A percentile compares a stretch with the other conserved stretches of the same genome.
Evolutionary conservation across 1,139 yeast species (phyloP).

Genomic region (Debaryomyces sp.): DNA sequence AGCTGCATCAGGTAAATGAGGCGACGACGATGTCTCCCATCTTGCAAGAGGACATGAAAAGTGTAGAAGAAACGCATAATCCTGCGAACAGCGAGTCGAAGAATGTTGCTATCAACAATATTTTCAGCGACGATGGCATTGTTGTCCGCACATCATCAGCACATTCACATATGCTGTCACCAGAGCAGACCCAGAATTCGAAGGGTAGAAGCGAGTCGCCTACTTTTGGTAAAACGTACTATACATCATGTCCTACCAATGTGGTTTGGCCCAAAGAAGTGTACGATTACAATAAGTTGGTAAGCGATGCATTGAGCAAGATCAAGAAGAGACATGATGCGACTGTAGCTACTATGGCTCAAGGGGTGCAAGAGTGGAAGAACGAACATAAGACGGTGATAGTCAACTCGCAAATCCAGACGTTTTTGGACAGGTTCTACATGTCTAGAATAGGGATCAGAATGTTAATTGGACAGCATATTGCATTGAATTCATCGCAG

Average conservation of each 20-base stretch:
- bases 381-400: conserved; percentile 47
- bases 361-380: conserved; percentile 92
- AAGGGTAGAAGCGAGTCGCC: conserved; percentile 28
- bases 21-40: conserved; percentile 1
- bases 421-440: conserved; percentile 79
- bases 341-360: conserved; percentile 90
- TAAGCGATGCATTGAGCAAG: conserved; percentile 65
- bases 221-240: conserved; percentile 59
- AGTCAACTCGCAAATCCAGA: conserved; percentile 68
- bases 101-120: conserved; percentile 46
- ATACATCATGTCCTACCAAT: conserved; percentile 55
- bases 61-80: conserved; percentile 25
- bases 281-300: conserved; percentile 66
- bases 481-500: conserved; percentile 75
- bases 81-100: conserved; percentile 34
- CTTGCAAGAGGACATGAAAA: conserved; percentile 5
- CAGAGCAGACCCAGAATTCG: not conserved
- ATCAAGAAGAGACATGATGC: conserved; percentile 90
- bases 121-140: conserved; percentile 58
- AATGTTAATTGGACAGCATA: conserved; percentile 88
- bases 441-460: conserved; percentile 88
- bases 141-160: conserved; percentile 38
- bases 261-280: conserved; percentile 75
- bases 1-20: not conserved
- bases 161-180: conserved; percentile 13